Conservation (phyloP, 1,139 yeast genomes). For the Scheffersomyces segobiensis region DNA sequence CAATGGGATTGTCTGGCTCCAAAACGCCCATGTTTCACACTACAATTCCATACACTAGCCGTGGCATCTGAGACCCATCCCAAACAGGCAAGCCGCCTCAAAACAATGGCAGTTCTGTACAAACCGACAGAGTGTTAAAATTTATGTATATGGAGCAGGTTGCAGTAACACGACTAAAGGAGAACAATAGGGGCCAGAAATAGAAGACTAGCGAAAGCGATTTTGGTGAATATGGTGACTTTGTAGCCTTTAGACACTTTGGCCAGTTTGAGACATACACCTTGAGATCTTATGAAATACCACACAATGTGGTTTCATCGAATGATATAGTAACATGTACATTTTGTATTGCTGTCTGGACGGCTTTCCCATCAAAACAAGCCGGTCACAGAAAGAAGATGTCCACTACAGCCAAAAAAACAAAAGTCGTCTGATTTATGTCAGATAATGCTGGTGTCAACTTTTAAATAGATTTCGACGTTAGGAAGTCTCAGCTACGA, state of each 20-base stretch:
- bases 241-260: no score
- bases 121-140: neutral
- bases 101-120: neutral
- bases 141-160: neutral
- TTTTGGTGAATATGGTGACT: no score
- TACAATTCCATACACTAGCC: neutral
- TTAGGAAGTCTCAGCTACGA: neutral
- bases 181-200: neutral
- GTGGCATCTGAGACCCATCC: neutral
- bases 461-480: neutral
- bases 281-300: no score
- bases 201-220: neutral
- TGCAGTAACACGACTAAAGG: neutral
- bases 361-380: neutral
- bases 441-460: neutral
- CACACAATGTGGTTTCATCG: no score
- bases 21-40: neutral
- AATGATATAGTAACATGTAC: no score
- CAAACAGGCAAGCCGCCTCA: neutral
- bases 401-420: no score
- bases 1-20: neutral
- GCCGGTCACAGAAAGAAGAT: neutral
- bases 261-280: no score
- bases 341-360: no score
- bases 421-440: neutral